Conservation (phyloP, 2,329 filamentous ascomycete species). For the Aspergillus brasiliensis region DNA sequence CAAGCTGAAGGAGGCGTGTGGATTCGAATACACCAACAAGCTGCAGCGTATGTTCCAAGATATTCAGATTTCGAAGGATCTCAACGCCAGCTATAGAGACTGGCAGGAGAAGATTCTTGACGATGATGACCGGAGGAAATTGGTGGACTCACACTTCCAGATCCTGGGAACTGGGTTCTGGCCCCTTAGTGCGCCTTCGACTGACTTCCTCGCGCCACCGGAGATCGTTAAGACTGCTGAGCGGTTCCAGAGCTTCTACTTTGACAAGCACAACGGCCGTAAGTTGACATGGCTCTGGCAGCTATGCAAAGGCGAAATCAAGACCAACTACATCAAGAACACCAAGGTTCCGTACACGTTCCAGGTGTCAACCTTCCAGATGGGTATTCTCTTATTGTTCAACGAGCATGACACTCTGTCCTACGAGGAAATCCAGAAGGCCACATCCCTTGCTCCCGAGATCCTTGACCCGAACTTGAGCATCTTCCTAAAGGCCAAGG, state of each 20-base stretch:
- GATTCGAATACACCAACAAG: constrained; percentile 99
- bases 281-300: constrained; percentile 99
- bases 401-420: constrained; percentile 84
- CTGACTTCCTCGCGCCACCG: constrained; percentile 81
- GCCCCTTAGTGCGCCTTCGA: constrained; percentile 85
- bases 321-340: constrained; percentile 86
- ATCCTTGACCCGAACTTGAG: constrained; percentile 82
- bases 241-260: constrained; percentile 88
- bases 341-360: constrained; percentile 93
- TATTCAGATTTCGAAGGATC: constrained; percentile 97
- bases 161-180: constrained; percentile 96
- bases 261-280: constrained; percentile 91
- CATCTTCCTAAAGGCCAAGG: constrained; percentile 91
- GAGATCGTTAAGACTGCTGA: constrained; percentile 87
- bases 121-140: constrained; percentile 65
- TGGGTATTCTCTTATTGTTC: constrained; percentile 92
- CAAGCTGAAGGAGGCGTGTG: constrained; percentile 97
- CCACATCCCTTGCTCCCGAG: constrained; percentile 78
- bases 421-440: constrained; percentile 83
- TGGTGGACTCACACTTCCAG: constrained; percentile 84
- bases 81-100: constrained; percentile 86
- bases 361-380: constrained; percentile 96
- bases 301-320: constrained; percentile 94
- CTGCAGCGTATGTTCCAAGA: constrained; percentile 99
- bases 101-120: constrained; percentile 69